phyloP scores from a whole-genome alignment of 176 grass and related monocot species.

The Cocos nucifera region DNA sequence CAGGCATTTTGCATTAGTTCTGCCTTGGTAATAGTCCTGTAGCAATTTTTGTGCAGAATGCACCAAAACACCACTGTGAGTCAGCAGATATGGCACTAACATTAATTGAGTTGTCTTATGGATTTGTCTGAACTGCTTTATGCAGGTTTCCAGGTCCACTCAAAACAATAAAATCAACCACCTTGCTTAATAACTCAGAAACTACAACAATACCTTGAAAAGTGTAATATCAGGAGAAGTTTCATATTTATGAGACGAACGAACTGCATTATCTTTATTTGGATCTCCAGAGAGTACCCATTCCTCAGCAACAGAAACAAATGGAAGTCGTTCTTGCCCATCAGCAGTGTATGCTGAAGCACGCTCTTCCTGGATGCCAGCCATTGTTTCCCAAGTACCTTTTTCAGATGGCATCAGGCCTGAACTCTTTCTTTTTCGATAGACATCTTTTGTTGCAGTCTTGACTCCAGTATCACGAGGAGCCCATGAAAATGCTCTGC shows the following conservation, averaged over 20 bases:
- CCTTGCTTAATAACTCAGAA: not conserved
- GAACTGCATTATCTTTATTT: constrained; percentile 58
- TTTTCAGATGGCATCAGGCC: constrained; percentile 49
- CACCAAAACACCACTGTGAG: too few species aligned
- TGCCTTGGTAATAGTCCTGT: too few species aligned
- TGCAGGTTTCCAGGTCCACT: too few species aligned
- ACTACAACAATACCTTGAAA: constrained; percentile 49
- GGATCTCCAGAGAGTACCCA: constrained; percentile 84
- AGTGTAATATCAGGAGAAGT: constrained; percentile 90
- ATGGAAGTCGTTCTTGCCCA: constrained; percentile 67
- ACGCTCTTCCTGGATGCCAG: constrained; percentile 51
- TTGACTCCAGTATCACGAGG: constrained; percentile 57
- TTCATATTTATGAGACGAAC: constrained; percentile 78
- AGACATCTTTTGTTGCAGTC: constrained; percentile 40
- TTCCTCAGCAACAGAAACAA: constrained; percentile 77
- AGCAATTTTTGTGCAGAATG: too few species aligned
- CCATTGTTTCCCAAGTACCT: constrained; percentile 47
- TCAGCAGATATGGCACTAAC: too few species aligned
- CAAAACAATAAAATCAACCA: too few species aligned
- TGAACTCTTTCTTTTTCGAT: constrained; percentile 83
- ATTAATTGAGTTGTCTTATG: too few species aligned
- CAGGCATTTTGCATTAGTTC: too few species aligned
- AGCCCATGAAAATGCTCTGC: constrained; percentile 85
- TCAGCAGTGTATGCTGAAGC: constrained; percentile 46
- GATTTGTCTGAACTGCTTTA: too few species aligned